Conservation (phyloP, 2,329 filamentous ascomycete genomes). For the Hortaea werneckii region DNA sequence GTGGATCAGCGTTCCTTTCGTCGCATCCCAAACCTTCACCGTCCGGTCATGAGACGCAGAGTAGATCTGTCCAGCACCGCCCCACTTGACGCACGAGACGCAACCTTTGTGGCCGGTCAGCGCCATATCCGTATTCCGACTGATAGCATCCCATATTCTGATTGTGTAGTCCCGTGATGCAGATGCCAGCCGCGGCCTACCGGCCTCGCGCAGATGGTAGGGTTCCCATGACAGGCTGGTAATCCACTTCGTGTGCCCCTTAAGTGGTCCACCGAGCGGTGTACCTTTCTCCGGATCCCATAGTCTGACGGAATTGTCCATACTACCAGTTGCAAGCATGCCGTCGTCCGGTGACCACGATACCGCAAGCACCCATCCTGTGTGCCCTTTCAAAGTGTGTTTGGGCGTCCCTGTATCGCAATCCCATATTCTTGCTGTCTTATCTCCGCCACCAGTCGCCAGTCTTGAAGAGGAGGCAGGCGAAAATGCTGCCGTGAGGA, state of each 20-base stretch:
- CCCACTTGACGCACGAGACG: slow-evolving; percentile 89
- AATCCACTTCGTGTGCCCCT: slow-evolving; percentile 83
- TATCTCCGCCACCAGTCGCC: slow-evolving; percentile 83
- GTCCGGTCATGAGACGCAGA: slow-evolving; percentile 85
- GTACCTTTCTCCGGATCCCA: slow-evolving; percentile 82
- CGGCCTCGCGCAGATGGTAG: slow-evolving; percentile 67
- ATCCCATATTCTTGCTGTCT: slow-evolving; percentile 87
- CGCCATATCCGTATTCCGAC: slow-evolving; percentile 68
- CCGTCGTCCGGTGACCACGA: slow-evolving; percentile 77
- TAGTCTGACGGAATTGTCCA: slow-evolving; percentile 83
- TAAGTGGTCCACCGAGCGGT: slow-evolving; percentile 59
- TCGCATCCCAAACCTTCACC: slow-evolving; percentile 79
- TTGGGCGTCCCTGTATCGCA: slow-evolving; percentile 85
- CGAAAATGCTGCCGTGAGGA: slow-evolving; percentile 76
- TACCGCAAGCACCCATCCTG: slow-evolving; percentile 80
- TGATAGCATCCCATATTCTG: slow-evolving; percentile 74
- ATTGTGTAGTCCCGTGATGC: slow-evolving; percentile 85
- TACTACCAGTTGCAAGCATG: slow-evolving; percentile 77
- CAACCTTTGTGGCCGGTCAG: slow-evolving; percentile 81
- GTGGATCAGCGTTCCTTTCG: slow-evolving; percentile 68
- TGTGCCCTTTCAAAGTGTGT: slow-evolving; percentile 76
- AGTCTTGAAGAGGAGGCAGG: slow-evolving; percentile 65
- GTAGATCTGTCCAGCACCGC: slow-evolving; percentile 77
- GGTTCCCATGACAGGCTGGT: slow-evolving; percentile 87
- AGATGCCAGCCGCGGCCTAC: slow-evolving; percentile 70